Base-by-base conservation (phyloP, 495 filamentous ascomycete species). In the Eremomyces bilateralis region DNA sequence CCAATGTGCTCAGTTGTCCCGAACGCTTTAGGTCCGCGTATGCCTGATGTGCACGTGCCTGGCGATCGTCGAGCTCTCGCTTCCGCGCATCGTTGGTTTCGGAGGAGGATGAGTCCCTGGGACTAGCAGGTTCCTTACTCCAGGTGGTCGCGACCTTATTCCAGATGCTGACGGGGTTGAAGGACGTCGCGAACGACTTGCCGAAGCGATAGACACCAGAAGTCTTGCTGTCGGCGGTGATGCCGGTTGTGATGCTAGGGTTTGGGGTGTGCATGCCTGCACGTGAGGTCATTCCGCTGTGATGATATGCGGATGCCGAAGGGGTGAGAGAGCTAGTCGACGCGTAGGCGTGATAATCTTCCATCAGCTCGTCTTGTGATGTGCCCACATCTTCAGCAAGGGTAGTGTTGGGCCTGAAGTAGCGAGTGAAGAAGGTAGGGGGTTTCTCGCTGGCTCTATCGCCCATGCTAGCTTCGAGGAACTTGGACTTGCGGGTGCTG, bases 11-110 rank as follows among this genome's bases (percentile, higher is more conserved):
- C n/a, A n/a, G n/a, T n/a, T n/a, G n/a, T n/a, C n/a, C n/a, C 67
- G 69, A 0, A 71, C 59, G 56, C 53, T 79, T 77, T 38, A 76
- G 46, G 45, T 71, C 61, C 4, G 63, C 61, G 47, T 79, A 79
- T 0, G 65, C 60, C 37, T 50, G 48, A 45, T 69, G 63, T 1
- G 64, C 69, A 42, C 59, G 64, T 12, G 44, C 52, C 16, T 66
- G 56, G 5, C 52, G 46, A 34, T 55, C 61, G 4, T 35, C 38
- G 41, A 54, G 35, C n/a, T n/a, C n/a, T 20, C 55, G 43, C 20
- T 34, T 36, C 29, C 35, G 35, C 33, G 49, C 46, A 12, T 40
- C 34, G 27, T 44, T 45, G 11, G 43, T 41, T 38, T 59, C 53
- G 21, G 33, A 8, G 24, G 13, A 13, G n/a, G n/a, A n/a, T n/a